Conservation (phyloP, 768 basidiomycete species). For the Wakefieldia striispora region DNA sequence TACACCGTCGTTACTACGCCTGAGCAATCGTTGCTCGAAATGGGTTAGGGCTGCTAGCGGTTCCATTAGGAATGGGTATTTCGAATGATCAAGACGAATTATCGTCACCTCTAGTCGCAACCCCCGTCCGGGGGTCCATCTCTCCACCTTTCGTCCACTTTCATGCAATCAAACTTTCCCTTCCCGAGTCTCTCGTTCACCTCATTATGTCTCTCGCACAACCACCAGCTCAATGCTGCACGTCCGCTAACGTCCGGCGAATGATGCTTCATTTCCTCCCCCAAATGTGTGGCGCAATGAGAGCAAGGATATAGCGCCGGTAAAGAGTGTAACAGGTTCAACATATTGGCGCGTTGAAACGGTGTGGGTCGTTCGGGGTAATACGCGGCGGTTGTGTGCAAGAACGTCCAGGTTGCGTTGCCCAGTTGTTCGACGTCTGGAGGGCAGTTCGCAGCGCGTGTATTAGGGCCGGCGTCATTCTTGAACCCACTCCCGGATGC, state of each 20-base stretch:
- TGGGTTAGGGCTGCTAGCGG: neutral
- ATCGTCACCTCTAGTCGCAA: slow-evolving; percentile 61
- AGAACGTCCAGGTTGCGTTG: slow-evolving; percentile 93
- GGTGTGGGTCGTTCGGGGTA: slow-evolving; percentile 83
- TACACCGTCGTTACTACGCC: neutral
- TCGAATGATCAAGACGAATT: neutral
- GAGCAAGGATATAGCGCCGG: slow-evolving; percentile 87
- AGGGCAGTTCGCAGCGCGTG: slow-evolving; percentile 70
- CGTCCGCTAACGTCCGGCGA: slow-evolving; percentile 81
- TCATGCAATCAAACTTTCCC: slow-evolving; percentile 75
- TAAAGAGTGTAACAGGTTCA: slow-evolving; percentile 70
- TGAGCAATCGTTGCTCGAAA: neutral
- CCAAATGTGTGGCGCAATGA: slow-evolving; percentile 83
- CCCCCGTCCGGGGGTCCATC: slow-evolving; percentile 86
- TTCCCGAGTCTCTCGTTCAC: slow-evolving; percentile 89
- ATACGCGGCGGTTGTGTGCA: slow-evolving; percentile 94
- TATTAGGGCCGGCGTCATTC: slow-evolving; percentile 30
- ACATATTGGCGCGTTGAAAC: slow-evolving; percentile 80
- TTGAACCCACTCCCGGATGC: slow-evolving; percentile 30
- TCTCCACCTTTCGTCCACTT: slow-evolving; percentile 87
- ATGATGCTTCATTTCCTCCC: slow-evolving; percentile 56
- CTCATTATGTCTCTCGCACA: slow-evolving; percentile 91
- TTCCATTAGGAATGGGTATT: neutral
- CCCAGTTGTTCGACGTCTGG: slow-evolving; percentile 90
- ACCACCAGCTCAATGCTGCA: slow-evolving; percentile 70